Percentiles rank a stretch among this genome's conserved stretches.
Evolutionary conservation across 192 early-diverging fungal species (phyloP).

Genomic region (Coemansia sp.): DNA sequence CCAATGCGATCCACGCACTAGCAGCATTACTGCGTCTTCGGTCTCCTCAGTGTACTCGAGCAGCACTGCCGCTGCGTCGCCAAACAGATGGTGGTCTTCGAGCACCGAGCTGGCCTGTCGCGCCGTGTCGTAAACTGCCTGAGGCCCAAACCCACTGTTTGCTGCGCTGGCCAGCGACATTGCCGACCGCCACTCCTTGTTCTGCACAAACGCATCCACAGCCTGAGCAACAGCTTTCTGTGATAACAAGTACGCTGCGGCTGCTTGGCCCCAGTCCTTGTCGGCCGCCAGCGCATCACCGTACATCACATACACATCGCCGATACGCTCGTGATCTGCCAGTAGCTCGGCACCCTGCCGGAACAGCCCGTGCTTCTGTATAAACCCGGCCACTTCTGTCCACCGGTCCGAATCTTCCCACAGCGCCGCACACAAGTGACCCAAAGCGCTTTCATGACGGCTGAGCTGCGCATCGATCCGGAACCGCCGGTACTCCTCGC

Average conservation of each 20-base stretch:
- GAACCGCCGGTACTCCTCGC: slow-evolving; percentile 76
- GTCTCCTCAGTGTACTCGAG: slow-evolving; percentile 73
- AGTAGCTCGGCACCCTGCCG: slow-evolving; percentile 60
- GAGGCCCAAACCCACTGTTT: slow-evolving; percentile 7
- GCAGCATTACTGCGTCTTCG: slow-evolving; percentile 65
- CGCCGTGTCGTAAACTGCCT: slow-evolving; percentile 33
- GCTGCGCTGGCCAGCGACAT: slow-evolving; percentile 26
- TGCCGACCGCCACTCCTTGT: slow-evolving; percentile 38
- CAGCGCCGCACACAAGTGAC: slow-evolving; percentile 61
- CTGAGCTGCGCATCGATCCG: slow-evolving; percentile 85
- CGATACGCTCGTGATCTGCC: slow-evolving; percentile 43
- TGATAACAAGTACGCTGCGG: slow-evolving; percentile 37
- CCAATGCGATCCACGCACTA: slow-evolving; percentile 77
- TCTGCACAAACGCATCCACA: slow-evolving; percentile 31
- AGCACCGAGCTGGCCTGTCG: slow-evolving; percentile 41
- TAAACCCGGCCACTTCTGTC: slow-evolving; percentile 62
- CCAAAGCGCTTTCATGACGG: slow-evolving; percentile 65
- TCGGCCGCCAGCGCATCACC: slow-evolving; percentile 62
- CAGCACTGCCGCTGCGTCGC: slow-evolving; percentile 67
- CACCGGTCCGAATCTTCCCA: slow-evolving; percentile 16
- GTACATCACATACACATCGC: slow-evolving; percentile 55
- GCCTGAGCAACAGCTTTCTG: slow-evolving; percentile 15
- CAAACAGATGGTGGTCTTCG: slow-evolving; percentile 59
- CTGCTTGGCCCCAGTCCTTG: slow-evolving; percentile 55
- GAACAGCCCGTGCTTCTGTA: slow-evolving; percentile 66